Conservation (phyloP, 768 basidiomycete species). For the Naganishia antarctica region DNA sequence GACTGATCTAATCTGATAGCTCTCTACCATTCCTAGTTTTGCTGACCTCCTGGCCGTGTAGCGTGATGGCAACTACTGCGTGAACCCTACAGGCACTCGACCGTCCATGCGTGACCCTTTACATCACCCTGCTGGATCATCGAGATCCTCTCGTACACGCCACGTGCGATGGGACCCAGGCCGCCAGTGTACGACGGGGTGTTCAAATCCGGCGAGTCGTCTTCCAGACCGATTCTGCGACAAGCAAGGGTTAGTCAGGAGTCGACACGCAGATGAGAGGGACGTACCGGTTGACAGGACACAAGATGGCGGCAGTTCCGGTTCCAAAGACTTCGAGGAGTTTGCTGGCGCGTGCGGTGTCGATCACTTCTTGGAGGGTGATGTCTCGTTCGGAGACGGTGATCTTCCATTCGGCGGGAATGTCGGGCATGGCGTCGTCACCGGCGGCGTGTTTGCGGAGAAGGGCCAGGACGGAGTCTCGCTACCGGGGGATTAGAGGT, state of each 20-base stretch:
- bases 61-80: no score
- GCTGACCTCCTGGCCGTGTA: no score
- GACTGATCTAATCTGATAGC: no score
- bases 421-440: background rate
- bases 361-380: slow-evolving; percentile 21
- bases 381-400: slow-evolving; percentile 25
- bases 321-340: slow-evolving; percentile 30
- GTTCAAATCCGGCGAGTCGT: slow-evolving; percentile 16
- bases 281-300: slow-evolving; percentile 28
- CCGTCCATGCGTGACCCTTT: slow-evolving; percentile 23
- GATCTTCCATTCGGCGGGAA: slow-evolving; percentile 18
- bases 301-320: slow-evolving; percentile 28
- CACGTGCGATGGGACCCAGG: slow-evolving; percentile 29
- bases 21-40: no score
- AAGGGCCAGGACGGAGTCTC: slow-evolving; percentile 28
- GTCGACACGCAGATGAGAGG: no score
- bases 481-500: slow-evolving; percentile 6
- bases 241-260: background rate
- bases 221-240: slow-evolving; percentile 25
- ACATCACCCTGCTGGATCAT: slow-evolving; percentile 29
- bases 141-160: slow-evolving; percentile 24
- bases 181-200: slow-evolving; percentile 19
- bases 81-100: slow-evolving; percentile 8
- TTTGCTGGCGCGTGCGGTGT: slow-evolving; percentile 6
- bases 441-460: slow-evolving; percentile 21